Conservation (phyloP, 306 rosid genomes). For the Glycine tomentella region DNA sequence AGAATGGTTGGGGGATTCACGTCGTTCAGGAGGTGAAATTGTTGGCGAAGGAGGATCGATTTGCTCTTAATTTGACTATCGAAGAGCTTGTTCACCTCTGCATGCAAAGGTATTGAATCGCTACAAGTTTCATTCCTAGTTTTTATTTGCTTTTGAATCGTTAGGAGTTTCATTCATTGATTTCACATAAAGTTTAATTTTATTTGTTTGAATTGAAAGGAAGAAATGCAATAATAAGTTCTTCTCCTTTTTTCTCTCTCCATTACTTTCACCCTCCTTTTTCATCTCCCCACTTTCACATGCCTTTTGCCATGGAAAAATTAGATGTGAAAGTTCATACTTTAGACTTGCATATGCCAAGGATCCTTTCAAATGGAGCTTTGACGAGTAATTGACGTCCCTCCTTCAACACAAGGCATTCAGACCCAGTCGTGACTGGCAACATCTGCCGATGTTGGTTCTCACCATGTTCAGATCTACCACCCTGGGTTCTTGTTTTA, state of each 20-base stretch:
- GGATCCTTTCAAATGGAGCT: too few species aligned
- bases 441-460: too few species aligned
- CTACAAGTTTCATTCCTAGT: background rate
- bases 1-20: slow-evolving; percentile 87
- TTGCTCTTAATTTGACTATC: slow-evolving; percentile 74
- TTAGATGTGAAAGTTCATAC: too few species aligned
- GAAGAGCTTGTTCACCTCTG: slow-evolving; percentile 88
- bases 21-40: slow-evolving; percentile 95
- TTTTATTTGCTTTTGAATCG: slow-evolving; percentile 2
- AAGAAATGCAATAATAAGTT: background rate
- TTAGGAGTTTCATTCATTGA: background rate
- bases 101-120: slow-evolving; percentile 74
- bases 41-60: slow-evolving; percentile 86
- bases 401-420: too few species aligned
- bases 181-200: background rate
- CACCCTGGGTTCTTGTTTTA: too few species aligned
- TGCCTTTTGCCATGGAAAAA: too few species aligned
- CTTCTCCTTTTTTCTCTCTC: background rate
- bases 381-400: too few species aligned
- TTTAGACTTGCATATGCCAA: too few species aligned
- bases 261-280: background rate
- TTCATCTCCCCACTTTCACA: too few species aligned
- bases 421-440: too few species aligned
- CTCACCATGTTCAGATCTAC: too few species aligned
- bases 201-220: background rate